Base-by-base conservation (phyloP, 1,139 yeast genomes). In the Casaregolazyma suthepensis region DNA sequence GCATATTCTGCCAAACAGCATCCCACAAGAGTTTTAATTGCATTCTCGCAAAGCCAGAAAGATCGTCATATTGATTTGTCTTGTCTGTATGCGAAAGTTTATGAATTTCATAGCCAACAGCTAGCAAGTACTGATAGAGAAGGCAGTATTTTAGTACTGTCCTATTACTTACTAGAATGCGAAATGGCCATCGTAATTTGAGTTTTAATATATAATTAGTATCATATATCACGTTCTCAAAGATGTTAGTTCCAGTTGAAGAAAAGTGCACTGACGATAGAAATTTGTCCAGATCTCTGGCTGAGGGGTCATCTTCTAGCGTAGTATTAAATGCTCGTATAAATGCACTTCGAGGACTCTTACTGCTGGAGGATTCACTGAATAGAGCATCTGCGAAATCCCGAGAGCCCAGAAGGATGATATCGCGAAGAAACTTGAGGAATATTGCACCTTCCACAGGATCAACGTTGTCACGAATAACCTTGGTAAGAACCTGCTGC, bases 1-100 rank as follows among this genome's bases (percentile, higher is more conserved):
- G 67, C 18, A 57, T 46, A 49, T 61, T 63, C 29, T 62, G 63
- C 66, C 66, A 65, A 9, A 63, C 31, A 13, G 46, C 46, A 43
- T 63, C 66, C 29, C 61, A 52, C 35, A 62, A 58, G 17, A 55
- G 47, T 48, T 60, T 62, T 12, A 57, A 31, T 18, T 38, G 43
- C 48, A 29, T 12, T 18, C 18, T 43, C 4, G 35, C 31, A 18
- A 38, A 45, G 7, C 46, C 49, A 15, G 19, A 31, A 23, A 43
- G 40, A 3, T 15, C 40, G 15, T n/a, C 46, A 17, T 26, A 56
- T 26, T 63, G 61, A 57, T 43, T 57, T 19, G 44, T 54, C 40
- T 12, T 52, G 43, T 47, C 22, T 9, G 18, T 23, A 29, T 47
- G 45, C 5, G 29, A 45, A 6, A 63, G 37, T 17, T 52, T 46